Percentiles rank a stretch among this genome's conserved stretches.
phyloP scores from a whole-genome alignment of 2,329 filamentous ascomycete genomes.

The Xylariaceae sp. region DNA sequence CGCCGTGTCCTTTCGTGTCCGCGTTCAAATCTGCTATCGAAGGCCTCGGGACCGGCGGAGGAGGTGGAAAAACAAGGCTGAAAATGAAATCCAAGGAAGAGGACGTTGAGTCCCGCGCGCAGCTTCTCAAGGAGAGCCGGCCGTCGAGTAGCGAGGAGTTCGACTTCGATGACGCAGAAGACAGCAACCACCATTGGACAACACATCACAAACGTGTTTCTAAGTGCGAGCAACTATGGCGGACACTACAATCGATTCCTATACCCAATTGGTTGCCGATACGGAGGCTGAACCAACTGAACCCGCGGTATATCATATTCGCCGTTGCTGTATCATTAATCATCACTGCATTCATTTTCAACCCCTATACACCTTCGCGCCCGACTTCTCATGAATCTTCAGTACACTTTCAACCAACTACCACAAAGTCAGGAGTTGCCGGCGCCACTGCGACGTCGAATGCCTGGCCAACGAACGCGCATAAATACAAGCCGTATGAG shows the following conservation, averaged over 20 bases:
- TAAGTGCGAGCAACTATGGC: conserved; percentile 10
- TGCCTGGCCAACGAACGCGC: background rate
- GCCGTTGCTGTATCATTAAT: conserved; percentile 16
- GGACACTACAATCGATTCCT: conserved; percentile 15
- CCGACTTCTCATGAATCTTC: conserved; percentile 1
- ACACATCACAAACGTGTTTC: conserved; percentile 5
- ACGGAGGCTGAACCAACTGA: conserved; percentile 18
- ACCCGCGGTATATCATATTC: conserved; percentile 17
- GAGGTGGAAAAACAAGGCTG: background rate
- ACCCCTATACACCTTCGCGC: conserved; percentile 17
- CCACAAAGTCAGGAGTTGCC: background rate
- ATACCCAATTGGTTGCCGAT: conserved; percentile 17
- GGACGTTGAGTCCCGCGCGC: conserved; percentile 21
- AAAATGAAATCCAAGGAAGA: conserved; percentile 17
- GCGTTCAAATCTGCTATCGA: too few relatives aligned
- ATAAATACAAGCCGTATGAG: conserved; percentile 4
- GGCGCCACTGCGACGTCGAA: background rate
- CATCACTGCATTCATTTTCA: conserved; percentile 20
- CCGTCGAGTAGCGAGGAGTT: conserved; percentile 13
- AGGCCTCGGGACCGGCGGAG: too few relatives aligned
- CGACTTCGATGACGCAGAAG: conserved; percentile 15
- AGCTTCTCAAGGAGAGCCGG: conserved; percentile 17
- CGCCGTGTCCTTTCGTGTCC: too few relatives aligned
- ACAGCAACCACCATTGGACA: conserved; percentile 12
- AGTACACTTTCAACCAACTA: background rate